phyloP scores from a whole-genome alignment of 2,329 filamentous ascomycete species.

The Colletotrichum orchidophilum region DNA sequence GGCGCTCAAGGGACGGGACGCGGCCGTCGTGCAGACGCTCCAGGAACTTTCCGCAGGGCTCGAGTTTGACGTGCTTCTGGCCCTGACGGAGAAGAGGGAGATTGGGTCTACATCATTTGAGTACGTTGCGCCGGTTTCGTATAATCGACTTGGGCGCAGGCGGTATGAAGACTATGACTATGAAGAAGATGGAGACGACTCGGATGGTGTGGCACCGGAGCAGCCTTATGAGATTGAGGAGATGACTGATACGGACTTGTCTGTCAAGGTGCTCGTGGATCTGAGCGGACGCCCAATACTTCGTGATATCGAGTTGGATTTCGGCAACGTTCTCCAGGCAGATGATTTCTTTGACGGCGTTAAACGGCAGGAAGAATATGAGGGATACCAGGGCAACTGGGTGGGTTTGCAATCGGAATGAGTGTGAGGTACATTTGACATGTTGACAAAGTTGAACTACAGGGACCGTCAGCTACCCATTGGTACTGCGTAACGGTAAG shows the following conservation, averaged over 20 bases:
- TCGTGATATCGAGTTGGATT: slow-evolving; percentile 31
- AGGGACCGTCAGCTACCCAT: slow-evolving; percentile 37
- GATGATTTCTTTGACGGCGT: slow-evolving; percentile 35
- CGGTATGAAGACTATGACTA: background rate
- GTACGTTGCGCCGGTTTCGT: background rate
- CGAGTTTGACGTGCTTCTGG: slow-evolving; percentile 45
- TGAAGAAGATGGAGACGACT: slow-evolving; percentile 9
- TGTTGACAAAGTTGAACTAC: background rate
- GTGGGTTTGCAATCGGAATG: slow-evolving; percentile 30
- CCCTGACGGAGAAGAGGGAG: slow-evolving; percentile 42
- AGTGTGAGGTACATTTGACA: background rate
- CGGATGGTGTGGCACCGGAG: slow-evolving; percentile 19
- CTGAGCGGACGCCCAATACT: slow-evolving; percentile 38
- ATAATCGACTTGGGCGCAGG: background rate
- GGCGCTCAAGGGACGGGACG: slow-evolving; percentile 41
- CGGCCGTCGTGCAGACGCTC: slow-evolving; percentile 39
- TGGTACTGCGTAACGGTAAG: slow-evolving; percentile 35
- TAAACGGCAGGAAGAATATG: slow-evolving; percentile 37
- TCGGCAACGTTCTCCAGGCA: slow-evolving; percentile 37
- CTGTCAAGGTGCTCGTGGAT: slow-evolving; percentile 40
- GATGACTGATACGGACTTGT: slow-evolving; percentile 13
- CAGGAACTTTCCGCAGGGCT: slow-evolving; percentile 37
- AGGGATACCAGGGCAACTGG: slow-evolving; percentile 41
- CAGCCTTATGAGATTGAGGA: slow-evolving; percentile 34
- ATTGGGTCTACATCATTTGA: slow-evolving; percentile 27